Evolutionary conservation across 129 eudicot genomes (phyloP), one percentile per base, ranked within the genome.

Genomic region (Flaveria brownii): DNA sequence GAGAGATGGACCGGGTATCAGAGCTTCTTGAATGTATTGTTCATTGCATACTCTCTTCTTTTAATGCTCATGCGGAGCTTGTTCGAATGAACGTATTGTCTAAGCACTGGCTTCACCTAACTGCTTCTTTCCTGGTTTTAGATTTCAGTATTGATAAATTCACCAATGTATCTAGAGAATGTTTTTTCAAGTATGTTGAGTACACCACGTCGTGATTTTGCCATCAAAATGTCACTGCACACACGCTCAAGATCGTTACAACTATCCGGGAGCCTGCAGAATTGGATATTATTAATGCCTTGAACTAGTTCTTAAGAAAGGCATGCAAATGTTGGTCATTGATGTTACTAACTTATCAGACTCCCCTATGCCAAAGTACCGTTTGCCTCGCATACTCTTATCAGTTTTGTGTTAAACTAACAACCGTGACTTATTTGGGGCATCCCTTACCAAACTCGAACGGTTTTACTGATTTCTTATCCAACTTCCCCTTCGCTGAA

Each of bases 331-430:
- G 41, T 26, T 61, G 41, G 67, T 0, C 17, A 13, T 61, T 11
- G 0, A 6, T 25, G 1, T 61, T 4, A 11, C 0, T 1, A 1
- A 26, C 6, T 22, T 14, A 17, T 55, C 61, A 57, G 2, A 1
- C 23, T 59, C 2, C 28, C 22, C 56, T 52, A 4, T 5, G 59
- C 67, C 17, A 26, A 25, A 12, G 67, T 25, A 61, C 10, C 41
- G 17, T 61, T 61, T 61, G 67, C 41, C 42, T 61, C 26, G 26
- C 26, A 25, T 25, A 25, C 26, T 1, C 26, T 25, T n/a, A n/a
- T n/a, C n/a, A n/a, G n/a, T 23, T 60, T 60, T 60, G 66, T 60
- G 66, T 60, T n/a, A 59, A 59, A 59, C 65, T 59, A 59, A 59
- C 33, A 0, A 9, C 33, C 2, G 16, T 59, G 33, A 9, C 65